Percentiles rank a stretch among this genome's conserved stretches.
phyloP scores from a whole-genome alignment of 2,329 filamentous ascomycete species.

The Fusarium sp. region DNA sequence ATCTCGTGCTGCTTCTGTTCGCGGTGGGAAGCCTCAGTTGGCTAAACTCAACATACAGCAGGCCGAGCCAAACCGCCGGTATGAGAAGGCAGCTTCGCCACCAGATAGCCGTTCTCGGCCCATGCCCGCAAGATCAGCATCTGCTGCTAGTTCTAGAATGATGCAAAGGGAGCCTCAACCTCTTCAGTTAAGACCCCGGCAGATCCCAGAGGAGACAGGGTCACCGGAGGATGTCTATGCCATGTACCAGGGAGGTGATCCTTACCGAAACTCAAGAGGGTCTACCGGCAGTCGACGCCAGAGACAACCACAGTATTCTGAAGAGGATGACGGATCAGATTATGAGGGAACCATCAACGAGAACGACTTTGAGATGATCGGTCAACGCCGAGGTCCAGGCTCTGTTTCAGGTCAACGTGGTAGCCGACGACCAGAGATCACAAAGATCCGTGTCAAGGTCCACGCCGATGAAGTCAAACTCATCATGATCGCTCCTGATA shows the following conservation, averaged over 20 bases:
- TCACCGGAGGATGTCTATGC: constrained; percentile 75
- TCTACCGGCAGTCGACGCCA: constrained; percentile 49
- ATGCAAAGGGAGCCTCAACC: constrained; percentile 51
- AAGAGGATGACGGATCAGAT: constrained; percentile 83
- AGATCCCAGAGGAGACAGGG: constrained; percentile 64
- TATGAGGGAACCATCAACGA: constrained; percentile 75
- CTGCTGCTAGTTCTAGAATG: constrained; percentile 55
- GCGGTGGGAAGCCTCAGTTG: constrained; percentile 68
- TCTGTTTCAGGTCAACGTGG: constrained; percentile 62
- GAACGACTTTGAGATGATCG: constrained; percentile 82
- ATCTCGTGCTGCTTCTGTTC: constrained; percentile 67
- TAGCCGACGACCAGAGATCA: constrained; percentile 71
- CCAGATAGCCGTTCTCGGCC: constrained; percentile 48
- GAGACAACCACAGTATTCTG: constrained; percentile 70
- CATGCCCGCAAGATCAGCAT: constrained; percentile 52
- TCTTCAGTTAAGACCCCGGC: constrained; percentile 43
- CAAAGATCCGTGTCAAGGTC: constrained; percentile 89
- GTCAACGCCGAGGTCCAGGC: constrained; percentile 55
- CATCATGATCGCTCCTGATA: constrained; percentile 80
- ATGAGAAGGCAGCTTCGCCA: constrained; percentile 64
- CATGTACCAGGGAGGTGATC: constrained; percentile 60
- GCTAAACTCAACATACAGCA: constrained; percentile 70
- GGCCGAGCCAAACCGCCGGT: constrained; percentile 59
- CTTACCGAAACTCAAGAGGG: constrained; percentile 46
- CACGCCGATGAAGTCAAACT: constrained; percentile 92